Percentiles rank a stretch among this genome's conserved stretches.
Conservation (phyloP, 2,329 filamentous ascomycete species). For the Myrmaecium sp. region DNA sequence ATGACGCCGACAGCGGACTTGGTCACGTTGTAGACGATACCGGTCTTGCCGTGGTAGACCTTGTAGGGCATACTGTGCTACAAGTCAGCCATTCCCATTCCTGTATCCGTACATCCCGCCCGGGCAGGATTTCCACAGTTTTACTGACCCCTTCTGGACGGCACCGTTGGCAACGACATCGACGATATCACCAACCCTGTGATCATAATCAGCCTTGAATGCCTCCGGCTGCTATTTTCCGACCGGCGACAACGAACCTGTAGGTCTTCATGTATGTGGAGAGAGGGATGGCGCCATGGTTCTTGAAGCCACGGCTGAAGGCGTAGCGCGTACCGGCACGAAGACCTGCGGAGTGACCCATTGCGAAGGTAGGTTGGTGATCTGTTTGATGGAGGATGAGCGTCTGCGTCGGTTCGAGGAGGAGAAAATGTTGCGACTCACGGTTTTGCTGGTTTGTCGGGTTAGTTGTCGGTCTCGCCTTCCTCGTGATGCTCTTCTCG, state of each 20-base stretch:
- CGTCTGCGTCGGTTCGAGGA: no score
- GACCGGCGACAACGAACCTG: conserved; percentile 55
- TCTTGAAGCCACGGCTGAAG: conserved; percentile 85
- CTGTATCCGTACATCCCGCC: conserved; percentile 8
- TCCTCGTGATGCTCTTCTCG: no score
- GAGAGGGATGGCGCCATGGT: conserved; percentile 86
- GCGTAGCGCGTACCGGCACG: conserved; percentile 26
- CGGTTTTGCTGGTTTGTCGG: no score
- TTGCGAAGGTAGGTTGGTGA: conserved; percentile 20
- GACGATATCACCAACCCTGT: conserved; percentile 90
- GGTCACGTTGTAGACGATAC: conserved; percentile 97
- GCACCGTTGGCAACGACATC: conserved; percentile 98
- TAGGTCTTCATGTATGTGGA: conserved; percentile 91
- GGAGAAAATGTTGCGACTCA: no score
- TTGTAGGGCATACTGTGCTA: conserved; percentile 81
- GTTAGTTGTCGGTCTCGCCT: no score
- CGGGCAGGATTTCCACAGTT: conserved; percentile 7
- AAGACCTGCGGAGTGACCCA: conserved; percentile 36
- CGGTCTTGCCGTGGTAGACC: conserved; percentile 95
- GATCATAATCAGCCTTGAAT: no score
- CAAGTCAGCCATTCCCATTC: conserved; percentile 13
- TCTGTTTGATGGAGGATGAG: no score
- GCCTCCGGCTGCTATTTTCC: conserved; percentile 27
- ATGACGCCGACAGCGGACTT: conserved; percentile 96
- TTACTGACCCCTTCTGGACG: conserved; percentile 84